Evolutionary conservation across 2,329 filamentous ascomycete species (phyloP).

Genomic region (Xylariaceae sp.): DNA sequence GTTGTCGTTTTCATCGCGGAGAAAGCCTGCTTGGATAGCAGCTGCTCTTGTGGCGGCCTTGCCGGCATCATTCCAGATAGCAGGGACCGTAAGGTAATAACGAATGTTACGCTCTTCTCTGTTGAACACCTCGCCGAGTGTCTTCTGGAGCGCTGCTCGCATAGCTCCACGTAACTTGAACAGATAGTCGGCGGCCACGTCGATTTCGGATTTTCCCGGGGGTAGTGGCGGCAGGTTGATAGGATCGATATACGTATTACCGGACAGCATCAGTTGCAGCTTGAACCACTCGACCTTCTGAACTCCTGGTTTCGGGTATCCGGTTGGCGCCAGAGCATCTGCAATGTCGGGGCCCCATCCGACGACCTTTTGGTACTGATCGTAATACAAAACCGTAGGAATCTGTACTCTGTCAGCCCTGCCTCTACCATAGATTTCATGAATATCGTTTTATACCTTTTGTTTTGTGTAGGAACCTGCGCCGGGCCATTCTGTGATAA

Average conservation of each 20-base stretch:
- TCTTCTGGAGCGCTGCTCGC: slow-evolving; percentile 93
- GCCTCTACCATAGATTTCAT: background rate
- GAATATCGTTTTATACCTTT: slow-evolving; percentile 58
- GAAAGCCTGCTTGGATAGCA: slow-evolving; percentile 93
- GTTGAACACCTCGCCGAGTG: slow-evolving; percentile 94
- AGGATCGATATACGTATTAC: slow-evolving; percentile 98
- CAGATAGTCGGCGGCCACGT: slow-evolving; percentile 97
- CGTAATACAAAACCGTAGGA: slow-evolving; percentile 98
- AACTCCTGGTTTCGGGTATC: slow-evolving; percentile 94
- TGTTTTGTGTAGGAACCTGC: slow-evolving; percentile 97
- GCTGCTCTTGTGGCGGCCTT: slow-evolving; percentile 95
- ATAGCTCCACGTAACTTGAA: slow-evolving; percentile 97
- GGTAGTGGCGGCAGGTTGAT: slow-evolving; percentile 97
- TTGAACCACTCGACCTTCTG: slow-evolving; percentile 99
- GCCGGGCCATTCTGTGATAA: slow-evolving; percentile 98
- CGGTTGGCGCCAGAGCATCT: slow-evolving; percentile 90
- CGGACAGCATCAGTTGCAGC: slow-evolving; percentile 95
- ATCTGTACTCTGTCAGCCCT: slow-evolving; percentile 55
- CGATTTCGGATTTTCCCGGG: slow-evolving; percentile 96
- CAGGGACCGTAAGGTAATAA: slow-evolving; percentile 97
- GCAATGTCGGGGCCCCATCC: slow-evolving; percentile 98
- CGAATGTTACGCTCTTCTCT: slow-evolving; percentile 96
- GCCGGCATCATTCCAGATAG: slow-evolving; percentile 98
- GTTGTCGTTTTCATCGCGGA: slow-evolving; percentile 97
- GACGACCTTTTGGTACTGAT: slow-evolving; percentile 99